Conservation (phyloP, 106 monocot genomes). For the Amphibolis antarctica region DNA sequence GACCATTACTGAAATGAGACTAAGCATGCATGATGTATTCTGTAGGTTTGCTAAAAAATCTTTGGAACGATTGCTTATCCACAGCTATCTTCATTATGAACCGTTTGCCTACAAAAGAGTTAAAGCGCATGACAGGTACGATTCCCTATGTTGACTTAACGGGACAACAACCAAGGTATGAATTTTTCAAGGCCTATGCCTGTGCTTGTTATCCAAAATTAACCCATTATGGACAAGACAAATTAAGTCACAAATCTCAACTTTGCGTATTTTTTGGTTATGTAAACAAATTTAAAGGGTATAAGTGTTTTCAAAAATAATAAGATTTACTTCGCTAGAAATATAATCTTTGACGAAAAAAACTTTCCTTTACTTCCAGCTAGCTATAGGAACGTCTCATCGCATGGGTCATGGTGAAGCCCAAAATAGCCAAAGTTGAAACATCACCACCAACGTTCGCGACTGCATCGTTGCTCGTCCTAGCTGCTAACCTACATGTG, state of each 20-base stretch:
- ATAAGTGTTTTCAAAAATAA: background rate
- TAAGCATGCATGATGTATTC: background rate
- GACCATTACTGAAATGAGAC: background rate
- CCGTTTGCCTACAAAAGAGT: background rate
- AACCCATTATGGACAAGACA: background rate
- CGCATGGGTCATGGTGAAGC: too few species aligned
- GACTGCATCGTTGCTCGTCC: too few species aligned
- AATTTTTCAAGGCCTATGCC: background rate
- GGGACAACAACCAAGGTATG: background rate
- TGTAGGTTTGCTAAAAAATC: background rate
- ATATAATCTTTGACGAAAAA: constrained; percentile 6
- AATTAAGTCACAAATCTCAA: background rate
- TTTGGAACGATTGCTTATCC: background rate
- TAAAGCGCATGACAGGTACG: too few species aligned
- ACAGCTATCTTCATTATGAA: constrained; percentile 4
- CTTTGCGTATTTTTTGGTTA: constrained; percentile 8
- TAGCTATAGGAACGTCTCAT: too few species aligned
- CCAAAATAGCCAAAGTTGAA: too few species aligned
- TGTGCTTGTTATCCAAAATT: constrained; percentile 6
- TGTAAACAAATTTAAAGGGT: background rate
- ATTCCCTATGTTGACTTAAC: background rate
- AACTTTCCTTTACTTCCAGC: background rate
- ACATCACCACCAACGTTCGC: background rate
- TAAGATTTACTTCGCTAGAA: background rate
- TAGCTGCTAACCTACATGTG: too few species aligned